These are phyloP conservation scores for Scopulariopsis brevicaulis DNA, from an alignment of 2,329 filamentous ascomycete genomes.

Conservation along the genomic window DNA sequence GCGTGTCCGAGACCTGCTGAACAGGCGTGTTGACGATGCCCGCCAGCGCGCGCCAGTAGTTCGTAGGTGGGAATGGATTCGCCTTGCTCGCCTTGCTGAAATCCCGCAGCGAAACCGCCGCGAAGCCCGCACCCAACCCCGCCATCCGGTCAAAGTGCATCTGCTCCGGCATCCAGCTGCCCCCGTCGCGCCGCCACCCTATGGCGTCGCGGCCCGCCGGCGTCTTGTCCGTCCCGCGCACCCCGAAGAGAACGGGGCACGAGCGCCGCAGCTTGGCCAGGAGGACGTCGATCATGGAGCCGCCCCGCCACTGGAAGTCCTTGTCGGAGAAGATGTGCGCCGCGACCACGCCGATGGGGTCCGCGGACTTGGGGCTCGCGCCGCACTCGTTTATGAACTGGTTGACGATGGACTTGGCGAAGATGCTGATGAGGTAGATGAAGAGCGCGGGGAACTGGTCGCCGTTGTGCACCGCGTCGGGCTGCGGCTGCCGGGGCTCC, in stretches of 20 bases:
- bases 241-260: conserved; percentile 79
- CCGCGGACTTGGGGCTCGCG: conserved; percentile 53
- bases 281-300: conserved; percentile 68
- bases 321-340: conserved; percentile 63
- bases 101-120: conserved; percentile 71
- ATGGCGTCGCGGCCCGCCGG: conserved; percentile 53
- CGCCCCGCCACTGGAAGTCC: conserved; percentile 54
- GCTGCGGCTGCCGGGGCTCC: conserved; percentile 30
- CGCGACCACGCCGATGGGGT: conserved; percentile 68
- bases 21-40: conserved; percentile 66
- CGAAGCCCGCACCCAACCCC: conserved; percentile 74
- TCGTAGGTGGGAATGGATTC: conserved; percentile 65
- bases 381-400: conserved; percentile 59
- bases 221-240: conserved; percentile 65
- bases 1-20: conserved; percentile 57
- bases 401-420: conserved; percentile 60
- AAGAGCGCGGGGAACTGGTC: conserved; percentile 50
- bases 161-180: conserved; percentile 54
- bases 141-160: conserved; percentile 74
- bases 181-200: conserved; percentile 59
- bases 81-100: conserved; percentile 57
- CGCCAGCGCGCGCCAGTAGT: conserved; percentile 76
- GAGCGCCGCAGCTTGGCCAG: conserved; percentile 72
- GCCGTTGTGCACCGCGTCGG: conserved; percentile 31
- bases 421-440: conserved; percentile 66